phyloP scores from a whole-genome alignment of 495 filamentous ascomycete species.

The Talaromyces liani region DNA sequence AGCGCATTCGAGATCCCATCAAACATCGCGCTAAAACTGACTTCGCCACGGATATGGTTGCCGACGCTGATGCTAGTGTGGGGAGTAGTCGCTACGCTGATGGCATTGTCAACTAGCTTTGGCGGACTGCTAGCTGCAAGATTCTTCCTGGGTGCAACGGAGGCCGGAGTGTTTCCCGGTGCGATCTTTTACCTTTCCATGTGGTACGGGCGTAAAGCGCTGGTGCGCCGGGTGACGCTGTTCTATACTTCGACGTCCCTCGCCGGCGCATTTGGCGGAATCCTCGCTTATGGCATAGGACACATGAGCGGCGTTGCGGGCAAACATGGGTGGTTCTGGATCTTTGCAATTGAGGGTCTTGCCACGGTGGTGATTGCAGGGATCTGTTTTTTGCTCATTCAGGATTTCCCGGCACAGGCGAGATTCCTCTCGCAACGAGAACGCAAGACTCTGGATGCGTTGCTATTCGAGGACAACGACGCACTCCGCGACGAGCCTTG shows the following conservation, averaged over 20 bases:
- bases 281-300: conserved; percentile 53
- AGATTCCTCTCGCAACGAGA: conserved; percentile 61
- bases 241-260: conserved; percentile 71
- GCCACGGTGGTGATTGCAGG: conserved; percentile 57
- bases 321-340: conserved; percentile 73
- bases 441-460: conserved; percentile 48
- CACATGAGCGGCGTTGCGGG: conserved; percentile 59
- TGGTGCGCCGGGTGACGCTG: conserved; percentile 63
- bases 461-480: conserved; percentile 54
- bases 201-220: conserved; percentile 73
- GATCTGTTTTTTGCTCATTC: conserved; percentile 60
- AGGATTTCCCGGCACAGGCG: conserved; percentile 65
- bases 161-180: conserved; percentile 60
- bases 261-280: conserved; percentile 73
- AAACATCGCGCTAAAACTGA: conserved; percentile 66
- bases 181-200: conserved; percentile 80
- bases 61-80: conserved; percentile 46
- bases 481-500: conserved; percentile 57
- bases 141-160: conserved; percentile 50
- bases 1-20: conserved; percentile 65
- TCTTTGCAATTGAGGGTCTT: conserved; percentile 73
- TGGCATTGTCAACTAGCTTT: conserved; percentile 61
- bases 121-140: conserved; percentile 56
- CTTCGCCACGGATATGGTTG: conserved; percentile 57
- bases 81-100: conserved; percentile 64